Conservation (phyloP, 2,329 filamentous ascomycete species). For the Colletotrichum somersetense region DNA sequence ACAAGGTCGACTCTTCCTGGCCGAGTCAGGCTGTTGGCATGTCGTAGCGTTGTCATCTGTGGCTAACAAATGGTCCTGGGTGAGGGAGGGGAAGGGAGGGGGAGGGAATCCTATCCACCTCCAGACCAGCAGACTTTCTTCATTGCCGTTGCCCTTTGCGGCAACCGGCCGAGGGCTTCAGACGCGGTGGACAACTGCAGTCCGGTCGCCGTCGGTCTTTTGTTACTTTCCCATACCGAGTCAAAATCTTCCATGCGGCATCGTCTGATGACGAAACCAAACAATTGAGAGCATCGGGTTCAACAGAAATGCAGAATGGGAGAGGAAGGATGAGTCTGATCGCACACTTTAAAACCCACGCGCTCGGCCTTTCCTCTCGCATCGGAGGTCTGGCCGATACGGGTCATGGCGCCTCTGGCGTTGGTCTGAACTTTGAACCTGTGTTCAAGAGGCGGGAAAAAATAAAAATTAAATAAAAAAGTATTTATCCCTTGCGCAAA, state of each 20-base stretch:
- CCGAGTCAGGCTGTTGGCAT: slow-evolving; percentile 23
- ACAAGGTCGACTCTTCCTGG: slow-evolving; percentile 21
- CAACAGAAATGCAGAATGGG: neutral
- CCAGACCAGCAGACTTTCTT: slow-evolving; percentile 14
- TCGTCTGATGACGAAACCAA: slow-evolving; percentile 36
- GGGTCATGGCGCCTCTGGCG: slow-evolving; percentile 27
- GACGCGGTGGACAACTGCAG: slow-evolving; percentile 19
- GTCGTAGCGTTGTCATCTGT: slow-evolving; percentile 31
- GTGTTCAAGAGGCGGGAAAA: neutral
- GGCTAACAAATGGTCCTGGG: slow-evolving; percentile 20
- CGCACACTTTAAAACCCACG: neutral
- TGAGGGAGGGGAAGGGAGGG: too few species aligned
- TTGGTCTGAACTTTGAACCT: slow-evolving; percentile 39
- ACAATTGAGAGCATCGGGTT: slow-evolving; percentile 13
- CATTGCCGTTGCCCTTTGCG: slow-evolving; percentile 20
- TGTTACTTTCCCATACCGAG: slow-evolving; percentile 8
- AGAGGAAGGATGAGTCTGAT: slow-evolving; percentile 28
- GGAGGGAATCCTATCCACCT: neutral
- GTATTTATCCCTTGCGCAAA: neutral
- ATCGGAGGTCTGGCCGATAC: slow-evolving; percentile 27
- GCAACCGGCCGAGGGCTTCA: slow-evolving; percentile 17
- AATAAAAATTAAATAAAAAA: too few species aligned
- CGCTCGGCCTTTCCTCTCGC: slow-evolving; percentile 24
- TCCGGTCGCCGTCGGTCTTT: slow-evolving; percentile 9
- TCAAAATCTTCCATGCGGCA: slow-evolving; percentile 21